phyloP scores from a whole-genome alignment of 352 stramenopile species.

The Phytopythium aichiense region DNA sequence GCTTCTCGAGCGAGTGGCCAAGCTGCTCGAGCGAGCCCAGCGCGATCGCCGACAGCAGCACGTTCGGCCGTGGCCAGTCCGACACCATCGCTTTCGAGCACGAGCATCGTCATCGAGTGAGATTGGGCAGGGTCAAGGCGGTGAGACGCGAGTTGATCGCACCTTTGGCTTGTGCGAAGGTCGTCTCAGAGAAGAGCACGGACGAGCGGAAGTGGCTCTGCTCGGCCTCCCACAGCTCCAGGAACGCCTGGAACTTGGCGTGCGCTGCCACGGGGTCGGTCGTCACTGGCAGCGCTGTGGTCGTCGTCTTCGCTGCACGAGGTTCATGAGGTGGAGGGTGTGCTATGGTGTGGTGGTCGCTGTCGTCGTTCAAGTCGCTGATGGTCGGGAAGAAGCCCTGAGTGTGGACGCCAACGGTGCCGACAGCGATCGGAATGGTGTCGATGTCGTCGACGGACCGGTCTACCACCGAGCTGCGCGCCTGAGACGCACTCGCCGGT shows the following conservation, averaged over 20 bases:
- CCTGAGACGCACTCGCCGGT: conserved; percentile 34
- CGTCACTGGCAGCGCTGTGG: conserved; percentile 7
- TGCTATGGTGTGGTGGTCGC: not conserved
- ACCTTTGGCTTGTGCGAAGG: conserved; percentile 59
- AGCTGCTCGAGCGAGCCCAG: conserved; percentile 53
- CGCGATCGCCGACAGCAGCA: conserved; percentile 46
- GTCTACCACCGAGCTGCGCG: conserved; percentile 21
- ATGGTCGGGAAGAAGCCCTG: not conserved
- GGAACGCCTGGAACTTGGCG: conserved; percentile 44
- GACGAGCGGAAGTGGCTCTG: conserved; percentile 49
- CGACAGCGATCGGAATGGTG: not conserved
- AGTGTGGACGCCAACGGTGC: not conserved
- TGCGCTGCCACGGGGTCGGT: conserved; percentile 20
- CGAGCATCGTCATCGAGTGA: not conserved
- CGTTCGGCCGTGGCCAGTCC: conserved; percentile 45
- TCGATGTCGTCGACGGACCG: not conserved
- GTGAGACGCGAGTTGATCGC: not conserved
- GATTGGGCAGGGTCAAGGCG: not conserved
- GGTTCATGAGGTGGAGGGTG: not conserved
- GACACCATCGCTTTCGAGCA: conserved; percentile 24
- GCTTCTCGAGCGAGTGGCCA: conserved; percentile 27
- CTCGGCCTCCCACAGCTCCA: conserved; percentile 47
- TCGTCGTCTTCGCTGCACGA: not conserved
- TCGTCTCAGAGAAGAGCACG: conserved; percentile 56
- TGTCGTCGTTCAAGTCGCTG: not conserved